Conservation (phyloP, 345 rosid species). For the Citrus trifoliata region DNA sequence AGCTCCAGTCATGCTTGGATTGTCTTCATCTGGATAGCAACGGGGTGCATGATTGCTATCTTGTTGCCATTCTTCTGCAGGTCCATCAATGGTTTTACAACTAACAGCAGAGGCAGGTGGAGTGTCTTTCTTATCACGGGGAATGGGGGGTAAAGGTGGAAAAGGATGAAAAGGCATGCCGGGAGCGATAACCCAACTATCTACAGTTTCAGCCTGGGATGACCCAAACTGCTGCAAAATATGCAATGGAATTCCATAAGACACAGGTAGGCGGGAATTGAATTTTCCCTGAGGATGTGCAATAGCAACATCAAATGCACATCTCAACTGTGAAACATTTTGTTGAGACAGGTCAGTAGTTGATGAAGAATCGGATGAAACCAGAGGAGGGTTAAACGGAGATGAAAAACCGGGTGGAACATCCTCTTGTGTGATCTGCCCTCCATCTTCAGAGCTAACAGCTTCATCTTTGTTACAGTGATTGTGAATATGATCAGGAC, state of each 20-base stretch:
- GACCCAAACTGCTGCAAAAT: conserved; percentile 62
- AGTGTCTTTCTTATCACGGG: conserved; percentile 37
- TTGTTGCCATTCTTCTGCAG: conserved; percentile 13
- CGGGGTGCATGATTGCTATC: conserved; percentile 13
- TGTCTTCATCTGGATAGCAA: conserved; percentile 28
- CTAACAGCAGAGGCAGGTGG: conserved; percentile 21
- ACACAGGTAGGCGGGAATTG: conserved; percentile 56
- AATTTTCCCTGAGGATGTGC: conserved; percentile 63
- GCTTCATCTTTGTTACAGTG: conserved; percentile 22
- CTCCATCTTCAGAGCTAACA: conserved; percentile 22
- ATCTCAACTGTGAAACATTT: conserved; percentile 14
- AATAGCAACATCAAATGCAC: conserved; percentile 32
- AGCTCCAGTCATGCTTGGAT: conserved; percentile 29
- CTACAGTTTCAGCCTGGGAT: conserved; percentile 38
- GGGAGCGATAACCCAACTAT: conserved; percentile 75
- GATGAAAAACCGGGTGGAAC: conserved; percentile 91
- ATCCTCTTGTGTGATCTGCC: conserved; percentile 45
- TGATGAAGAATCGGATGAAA: conserved; percentile 36
- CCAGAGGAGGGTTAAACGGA: conserved; percentile 22
- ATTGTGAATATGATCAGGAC: conserved; percentile 17
- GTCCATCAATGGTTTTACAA: conserved; percentile 14
- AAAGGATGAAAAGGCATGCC: conserved; percentile 84
- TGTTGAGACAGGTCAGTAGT: conserved; percentile 24
- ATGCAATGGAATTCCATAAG: conserved; percentile 82
- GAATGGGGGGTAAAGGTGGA: conserved; percentile 76